phyloP scores from a whole-genome alignment of 495 filamentous ascomycete species.

The Aspergillus funiculosus region DNA sequence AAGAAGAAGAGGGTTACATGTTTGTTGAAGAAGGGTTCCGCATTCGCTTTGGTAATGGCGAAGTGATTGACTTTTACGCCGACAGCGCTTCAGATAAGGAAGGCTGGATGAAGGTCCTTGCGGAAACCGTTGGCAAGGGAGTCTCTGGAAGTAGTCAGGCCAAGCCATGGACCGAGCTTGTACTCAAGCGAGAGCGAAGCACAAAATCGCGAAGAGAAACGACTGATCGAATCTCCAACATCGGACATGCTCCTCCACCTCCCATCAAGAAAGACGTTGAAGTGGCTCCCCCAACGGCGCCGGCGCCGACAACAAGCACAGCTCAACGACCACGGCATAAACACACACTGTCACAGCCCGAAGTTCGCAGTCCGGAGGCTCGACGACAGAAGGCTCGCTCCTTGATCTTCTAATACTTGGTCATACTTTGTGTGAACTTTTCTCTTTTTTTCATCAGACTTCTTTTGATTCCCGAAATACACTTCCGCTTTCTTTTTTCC shows the following conservation, averaged over 20 bases:
- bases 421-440: background rate
- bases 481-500: constrained; percentile 1
- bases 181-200: constrained; percentile 51
- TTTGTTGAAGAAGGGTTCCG: constrained; percentile 99
- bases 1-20: constrained; percentile 99
- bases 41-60: constrained; percentile 94
- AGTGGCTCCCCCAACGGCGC: constrained; percentile 24
- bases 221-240: constrained; percentile 23
- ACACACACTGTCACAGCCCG: constrained; percentile 43
- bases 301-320: constrained; percentile 26
- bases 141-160: constrained; percentile 37
- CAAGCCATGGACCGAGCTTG: constrained; percentile 75
- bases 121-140: constrained; percentile 74
- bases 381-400: constrained; percentile 44
- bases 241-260: constrained; percentile 18
- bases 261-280: constrained; percentile 24
- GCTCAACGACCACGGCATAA: constrained; percentile 33
- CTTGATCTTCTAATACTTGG: constrained; percentile 32
- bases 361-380: constrained; percentile 33
- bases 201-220: constrained; percentile 33
- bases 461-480: background rate
- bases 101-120: constrained; percentile 89
- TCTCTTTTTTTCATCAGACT: background rate
- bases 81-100: constrained; percentile 81
- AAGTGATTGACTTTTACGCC: constrained; percentile 97